Evolutionary conservation across 2,329 filamentous ascomycete species (phyloP), one percentile per base, ranked within the genome.

Genomic region (Metarhizium rileyi): DNA sequence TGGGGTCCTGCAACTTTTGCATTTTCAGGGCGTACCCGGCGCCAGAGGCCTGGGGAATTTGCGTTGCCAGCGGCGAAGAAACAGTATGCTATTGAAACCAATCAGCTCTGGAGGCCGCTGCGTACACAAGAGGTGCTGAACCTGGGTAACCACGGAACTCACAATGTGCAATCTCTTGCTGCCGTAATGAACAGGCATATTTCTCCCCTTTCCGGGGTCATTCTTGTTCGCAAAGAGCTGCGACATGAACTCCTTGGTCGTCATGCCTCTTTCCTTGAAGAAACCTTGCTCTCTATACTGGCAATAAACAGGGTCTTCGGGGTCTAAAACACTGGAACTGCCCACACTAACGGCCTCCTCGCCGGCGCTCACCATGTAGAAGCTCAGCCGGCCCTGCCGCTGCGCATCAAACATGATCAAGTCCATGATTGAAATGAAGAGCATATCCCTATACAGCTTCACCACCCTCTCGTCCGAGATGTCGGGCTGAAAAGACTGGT

Each of bases 381-480:
- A 98, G 66, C 85, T 90, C 50, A 95, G 70, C 20, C 89, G 81
- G n/a, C 90, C 90, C 68, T 98, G 93, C 43, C 93, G 78, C 69
- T 98, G 93, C 0, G 93, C 90, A 62, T 98, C 93, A 62, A 95
- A 96, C 90, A 97, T 97, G 64, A 97, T 87, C 49, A 95, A 68
- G 63, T 98, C 93, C 89, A 98, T 93, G 57, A 97, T 86, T 50
- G 86, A 82, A 9, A 84, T 72, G 33, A 74, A 77, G 9, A 86
- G 60, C 83, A 86, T 86, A 59, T 83, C 78, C 52, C 70, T 75
- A 65, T 84, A 84, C 47, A 83, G 67, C 61, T 80, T 77, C 49
- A 80, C 61, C 12, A 82, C 70, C 55, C 76, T 69, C 46, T 77
- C 74, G 47, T 93, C 82, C 38, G 76, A 74, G 2, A 93, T 79